Base-by-base conservation (phyloP, 768 basidiomycete species). In the Naganishia vaughanmartiniae region DNA sequence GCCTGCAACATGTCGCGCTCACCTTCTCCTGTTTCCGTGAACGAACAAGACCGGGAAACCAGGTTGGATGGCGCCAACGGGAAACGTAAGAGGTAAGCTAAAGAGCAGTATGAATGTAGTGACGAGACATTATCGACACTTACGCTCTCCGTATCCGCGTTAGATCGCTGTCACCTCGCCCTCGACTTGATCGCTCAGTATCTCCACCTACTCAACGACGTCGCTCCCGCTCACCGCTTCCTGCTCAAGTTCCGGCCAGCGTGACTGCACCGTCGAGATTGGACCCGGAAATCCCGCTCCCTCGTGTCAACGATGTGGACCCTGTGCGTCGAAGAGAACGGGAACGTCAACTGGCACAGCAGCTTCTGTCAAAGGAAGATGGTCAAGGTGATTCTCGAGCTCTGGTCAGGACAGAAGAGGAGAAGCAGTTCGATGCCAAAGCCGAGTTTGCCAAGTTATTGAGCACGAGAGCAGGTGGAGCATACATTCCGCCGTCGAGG, bases 401-500 rank as follows among this genome's bases (percentile, higher is more conserved):
- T 73, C 74, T 58, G 79, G 76, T 39, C n/a, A 58, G 24, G 67
- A 42, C 12, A 74, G 74, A 69, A 80, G 84, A 70, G 84, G 85
- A 78, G 84, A 84, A 76, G 56, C 76, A 66, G 63, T 87, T 86
- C 65, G 90, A 92, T 74, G 87, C 89, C 21, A 85, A 88, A 74
- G 92, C 91, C 30, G 94, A 96, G 80, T 94, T 95, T 77, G 88
- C 90, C 4, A 95, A 95, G 82, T 85, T 95, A 70, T 79, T 90
- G 1, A 87, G 77, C 51, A 88, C 91, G 21, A 87, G 89, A 33
- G 90, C 90, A 24, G 96, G 95, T 15, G 96, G 96, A 33, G 92
- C 96, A 15, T 99, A 99, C 80, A 89, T 99, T 80, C 96, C 96
- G 0, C 96, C 96, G 17, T 94, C 93, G 45, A 87, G 94, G 30